These are phyloP conservation scores for Pisolithus albus DNA, from an alignment of 768 basidiomycete genomes.

Conservation along the genomic window DNA sequence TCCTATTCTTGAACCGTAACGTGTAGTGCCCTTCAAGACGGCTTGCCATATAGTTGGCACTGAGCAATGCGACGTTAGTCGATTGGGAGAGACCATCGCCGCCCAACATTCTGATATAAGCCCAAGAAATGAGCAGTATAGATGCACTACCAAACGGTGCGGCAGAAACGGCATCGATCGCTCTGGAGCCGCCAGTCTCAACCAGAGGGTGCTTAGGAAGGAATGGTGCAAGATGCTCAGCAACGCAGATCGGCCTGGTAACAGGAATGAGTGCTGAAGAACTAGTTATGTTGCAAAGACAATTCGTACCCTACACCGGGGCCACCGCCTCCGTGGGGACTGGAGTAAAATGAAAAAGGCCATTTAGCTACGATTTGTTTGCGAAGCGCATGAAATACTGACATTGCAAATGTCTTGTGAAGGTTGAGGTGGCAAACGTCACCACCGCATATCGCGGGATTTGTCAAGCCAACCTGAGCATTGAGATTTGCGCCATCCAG, in stretches of 20 bases:
- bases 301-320: constrained; percentile 80
- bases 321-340: constrained; percentile 95
- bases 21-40: constrained; percentile 80
- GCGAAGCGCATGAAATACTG: constrained; percentile 18
- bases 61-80: constrained; percentile 83
- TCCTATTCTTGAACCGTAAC: constrained; percentile 83
- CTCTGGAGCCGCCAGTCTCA: constrained; percentile 53
- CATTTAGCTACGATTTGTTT: background rate
- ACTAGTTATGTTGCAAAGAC: background rate
- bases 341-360: constrained; percentile 20
- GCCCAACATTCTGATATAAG: constrained; percentile 99
- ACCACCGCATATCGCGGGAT: constrained; percentile 90
- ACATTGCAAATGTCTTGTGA: constrained; percentile 98
- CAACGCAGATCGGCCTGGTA: constrained; percentile 82
- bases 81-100: constrained; percentile 82
- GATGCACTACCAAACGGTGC: constrained; percentile 94
- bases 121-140: constrained; percentile 95
- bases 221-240: constrained; percentile 91
- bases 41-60: constrained; percentile 95
- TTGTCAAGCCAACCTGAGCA: constrained; percentile 88
- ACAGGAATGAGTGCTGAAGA: constrained; percentile 1
- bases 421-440: constrained; percentile 98
- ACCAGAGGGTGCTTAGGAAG: constrained; percentile 82
- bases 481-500: constrained; percentile 94
- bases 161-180: constrained; percentile 84